Conservation (phyloP, 2,329 filamentous ascomycete species). For the Dactylonectria macrodidyma region DNA sequence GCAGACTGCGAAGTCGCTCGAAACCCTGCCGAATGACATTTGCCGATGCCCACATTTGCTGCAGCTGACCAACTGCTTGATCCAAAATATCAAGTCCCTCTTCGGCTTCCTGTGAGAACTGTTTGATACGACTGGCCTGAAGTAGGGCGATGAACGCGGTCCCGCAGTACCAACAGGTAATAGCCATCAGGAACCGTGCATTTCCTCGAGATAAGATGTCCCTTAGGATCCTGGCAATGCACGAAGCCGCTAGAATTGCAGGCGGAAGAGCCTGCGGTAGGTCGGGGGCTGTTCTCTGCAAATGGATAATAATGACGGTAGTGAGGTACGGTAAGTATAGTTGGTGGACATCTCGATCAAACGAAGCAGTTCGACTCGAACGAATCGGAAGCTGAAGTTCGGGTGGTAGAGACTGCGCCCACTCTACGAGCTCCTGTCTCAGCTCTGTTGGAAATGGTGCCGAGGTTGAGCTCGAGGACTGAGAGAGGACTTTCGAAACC, state of each 20-base stretch:
- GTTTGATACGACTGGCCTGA: slow-evolving; percentile 49
- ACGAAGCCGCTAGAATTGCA: slow-evolving; percentile 37
- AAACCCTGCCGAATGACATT: slow-evolving; percentile 42
- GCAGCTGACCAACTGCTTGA: slow-evolving; percentile 37
- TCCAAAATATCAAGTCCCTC: slow-evolving; percentile 37
- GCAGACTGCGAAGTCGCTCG: slow-evolving; percentile 26
- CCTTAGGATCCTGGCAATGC: slow-evolving; percentile 45
- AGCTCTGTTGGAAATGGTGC: slow-evolving; percentile 32
- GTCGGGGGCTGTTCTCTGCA: slow-evolving; percentile 53
- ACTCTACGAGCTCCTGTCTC: slow-evolving; percentile 36
- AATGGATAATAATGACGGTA: slow-evolving; percentile 57
- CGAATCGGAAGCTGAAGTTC: slow-evolving; percentile 38
- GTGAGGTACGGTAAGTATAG: slow-evolving; percentile 60
- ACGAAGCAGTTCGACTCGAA: slow-evolving; percentile 45
- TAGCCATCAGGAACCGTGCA: slow-evolving; percentile 58
- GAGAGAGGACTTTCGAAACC: slow-evolving; percentile 55
- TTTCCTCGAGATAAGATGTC: slow-evolving; percentile 57
- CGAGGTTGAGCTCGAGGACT: slow-evolving; percentile 23
- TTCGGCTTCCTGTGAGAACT: slow-evolving; percentile 39
- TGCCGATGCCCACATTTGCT: slow-evolving; percentile 44
- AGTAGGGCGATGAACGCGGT: slow-evolving; percentile 59
- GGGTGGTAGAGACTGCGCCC: slow-evolving; percentile 33
- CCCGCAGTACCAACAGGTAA: slow-evolving; percentile 60
- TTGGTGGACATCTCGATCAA: slow-evolving; percentile 59
- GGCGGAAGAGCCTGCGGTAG: slow-evolving; percentile 49